Base-by-base conservation (phyloP, 2,329 filamentous ascomycete species). In the Macrophomina phaseolina region DNA sequence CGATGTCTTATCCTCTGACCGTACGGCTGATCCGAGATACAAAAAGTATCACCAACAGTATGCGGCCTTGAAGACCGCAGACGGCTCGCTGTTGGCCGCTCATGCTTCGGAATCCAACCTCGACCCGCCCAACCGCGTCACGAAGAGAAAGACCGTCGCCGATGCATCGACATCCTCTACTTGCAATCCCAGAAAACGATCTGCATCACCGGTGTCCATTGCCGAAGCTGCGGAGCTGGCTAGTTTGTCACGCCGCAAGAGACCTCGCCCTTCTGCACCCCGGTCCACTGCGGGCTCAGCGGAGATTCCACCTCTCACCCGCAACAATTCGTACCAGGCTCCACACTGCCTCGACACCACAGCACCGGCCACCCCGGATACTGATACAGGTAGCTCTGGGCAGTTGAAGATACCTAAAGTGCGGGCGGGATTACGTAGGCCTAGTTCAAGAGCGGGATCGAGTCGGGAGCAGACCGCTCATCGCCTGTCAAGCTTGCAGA, bases 141-240 rank as follows among this genome's bases (percentile, higher is more conserved):
- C 74, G 70, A 66, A 63, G 70, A 71, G 32, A 66, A 56, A 60
- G 11, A 48, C n/a, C 56, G 49, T 45, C 34, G 18, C 55, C 28
- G 62, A 61, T 12, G 34, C 71, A 38, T 66, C 70, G 18, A 66
- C 71, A 51, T 74, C 74, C 45, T 73, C 74, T 18, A 68, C 73
- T 4, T 76, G 75, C 40, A 71, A 72, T 46, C 74, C 74, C 45
- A 80, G 81, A 70, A 82, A 85, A 72, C 84, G 84, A 67, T 81
- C 82, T 9, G 79, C 83, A 18, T 84, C 85, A 16, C 84, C 85
- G 8, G 81, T 84, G 18, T 85, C 85, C 8, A 82, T 86, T 67
- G 80, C 82, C 40, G 86, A 88, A 72, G 82, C 83, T 64, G 83
- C 81, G 55, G 83, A 84, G 75, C 77, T 81, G 66, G 82, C 79